Evolutionary conservation across 2,329 filamentous ascomycete genomes (phyloP), one percentile per base, ranked within the genome.

Genomic region (Pyricularia sp.): DNA sequence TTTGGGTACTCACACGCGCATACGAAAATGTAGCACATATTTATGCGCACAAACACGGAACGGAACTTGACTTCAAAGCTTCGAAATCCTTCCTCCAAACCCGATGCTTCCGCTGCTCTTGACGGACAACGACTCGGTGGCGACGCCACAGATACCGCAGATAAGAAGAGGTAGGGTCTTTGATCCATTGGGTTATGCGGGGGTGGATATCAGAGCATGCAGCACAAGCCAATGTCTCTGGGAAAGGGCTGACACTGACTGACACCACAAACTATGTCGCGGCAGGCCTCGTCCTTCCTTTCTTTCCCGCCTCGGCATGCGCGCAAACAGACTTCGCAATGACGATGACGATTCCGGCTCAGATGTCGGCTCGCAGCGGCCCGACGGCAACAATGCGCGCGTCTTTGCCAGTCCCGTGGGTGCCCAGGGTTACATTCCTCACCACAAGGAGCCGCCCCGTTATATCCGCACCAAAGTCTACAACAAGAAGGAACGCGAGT

Each of bases 401-500:
- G 89, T 94, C 70, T 94, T 97, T 77, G 91, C 91, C 55, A 90
- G 92, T 70, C 86, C 90, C 67, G 85, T 92, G 75, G 91, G 87
- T 68, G 86, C 87, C 30, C 85, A 81, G 69, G 90, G 93, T 70
- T 98, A 90, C 78, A 92, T 93, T 69, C 94, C 95, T 9, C 88
- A 90, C 71, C 90, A 96, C 75, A 95, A 95, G 72, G 92, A 94
- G 68, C 94, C 94, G 3, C 93, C 94, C 2, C 88, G 92, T 30
- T 98, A 98, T 76, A 95, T 98, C 74, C 92, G 93, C 72, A 90
- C 97, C 70, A 88, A 90, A 72, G 82, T 90, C 1, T 89, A 92
- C 75, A 88, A 93, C 78, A 97, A 97, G 79, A 93, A 91, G 75
- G 82, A 85, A 26, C 89, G 88, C 73, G 91, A 94, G 68, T 97